Conservation (phyloP, 371 early-diverging fungal genomes). For the Choanephora cucurbitarum region DNA sequence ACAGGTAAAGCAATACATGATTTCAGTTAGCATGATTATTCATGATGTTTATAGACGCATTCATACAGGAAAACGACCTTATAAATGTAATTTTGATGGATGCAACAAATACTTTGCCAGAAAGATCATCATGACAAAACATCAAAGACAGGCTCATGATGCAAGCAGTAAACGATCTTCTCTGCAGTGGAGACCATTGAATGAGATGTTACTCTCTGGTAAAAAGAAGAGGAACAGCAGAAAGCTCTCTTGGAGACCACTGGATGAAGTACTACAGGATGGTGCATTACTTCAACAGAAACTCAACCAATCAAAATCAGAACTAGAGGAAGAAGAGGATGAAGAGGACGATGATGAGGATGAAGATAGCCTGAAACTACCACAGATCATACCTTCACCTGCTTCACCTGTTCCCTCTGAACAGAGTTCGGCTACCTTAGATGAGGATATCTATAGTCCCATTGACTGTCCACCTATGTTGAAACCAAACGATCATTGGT, state of each 20-base stretch:
- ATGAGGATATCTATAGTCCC: conserved; percentile 22
- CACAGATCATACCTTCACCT: background rate
- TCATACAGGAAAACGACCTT: conserved; percentile 71
- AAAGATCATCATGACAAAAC: conserved; percentile 23
- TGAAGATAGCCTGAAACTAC: background rate
- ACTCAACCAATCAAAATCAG: background rate
- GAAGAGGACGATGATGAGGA: too few species aligned
- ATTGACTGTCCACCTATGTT: background rate
- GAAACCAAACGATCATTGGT: background rate
- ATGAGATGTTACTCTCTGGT: conserved; percentile 12
- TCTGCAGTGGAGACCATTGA: conserved; percentile 28
- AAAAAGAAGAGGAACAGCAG: conserved; percentile 8
- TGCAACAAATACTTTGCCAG: conserved; percentile 36
- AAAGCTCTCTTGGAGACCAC: conserved; percentile 14
- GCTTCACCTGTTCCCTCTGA: conserved; percentile 21
- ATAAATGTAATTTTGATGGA: conserved; percentile 53
- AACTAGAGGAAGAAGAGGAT: too few species aligned
- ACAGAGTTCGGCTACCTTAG: conserved; percentile 14
- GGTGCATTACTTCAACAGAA: conserved; percentile 17
- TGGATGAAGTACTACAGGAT: conserved; percentile 15
- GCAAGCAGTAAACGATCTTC: conserved; percentile 11
- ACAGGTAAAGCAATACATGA: too few species aligned
- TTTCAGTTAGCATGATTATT: too few species aligned
- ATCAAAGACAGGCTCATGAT: conserved; percentile 25
- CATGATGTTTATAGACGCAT: too few species aligned